Evolutionary conservation across 495 filamentous ascomycete genomes (phyloP).

Genomic region (Daldinia loculata): DNA sequence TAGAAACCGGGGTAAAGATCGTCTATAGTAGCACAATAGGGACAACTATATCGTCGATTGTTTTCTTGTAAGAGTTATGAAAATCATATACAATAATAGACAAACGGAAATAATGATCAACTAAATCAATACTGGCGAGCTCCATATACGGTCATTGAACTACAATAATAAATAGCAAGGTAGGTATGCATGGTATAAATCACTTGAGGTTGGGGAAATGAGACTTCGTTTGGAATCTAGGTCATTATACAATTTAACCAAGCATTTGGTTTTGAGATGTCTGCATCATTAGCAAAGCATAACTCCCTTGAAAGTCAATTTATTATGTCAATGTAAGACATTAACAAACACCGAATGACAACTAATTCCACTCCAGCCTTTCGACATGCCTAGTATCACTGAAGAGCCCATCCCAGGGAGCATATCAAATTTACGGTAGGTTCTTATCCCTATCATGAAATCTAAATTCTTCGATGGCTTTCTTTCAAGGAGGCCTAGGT

Average conservation of each 20-base stretch:
- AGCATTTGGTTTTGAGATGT: neutral
- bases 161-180: neutral
- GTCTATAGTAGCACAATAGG: neutral
- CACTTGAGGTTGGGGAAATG: neutral
- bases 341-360: neutral
- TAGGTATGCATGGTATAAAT: neutral
- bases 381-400: neutral
- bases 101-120: too few relatives aligned
- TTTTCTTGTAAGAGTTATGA: too few relatives aligned
- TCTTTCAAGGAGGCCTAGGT: neutral
- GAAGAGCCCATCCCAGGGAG: neutral
- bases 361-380: neutral
- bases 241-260: neutral
- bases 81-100: too few relatives aligned
- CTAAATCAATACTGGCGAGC: neutral
- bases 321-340: neutral
- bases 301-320: neutral
- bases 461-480: neutral
- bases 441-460: neutral
- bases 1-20: conserved; percentile 11
- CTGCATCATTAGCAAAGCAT: neutral
- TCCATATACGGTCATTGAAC: neutral
- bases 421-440: neutral
- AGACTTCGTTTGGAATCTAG: neutral
- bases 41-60: neutral